phyloP scores from a whole-genome alignment of 2,329 filamentous ascomycete species.

The Hypoxylon sp. region DNA sequence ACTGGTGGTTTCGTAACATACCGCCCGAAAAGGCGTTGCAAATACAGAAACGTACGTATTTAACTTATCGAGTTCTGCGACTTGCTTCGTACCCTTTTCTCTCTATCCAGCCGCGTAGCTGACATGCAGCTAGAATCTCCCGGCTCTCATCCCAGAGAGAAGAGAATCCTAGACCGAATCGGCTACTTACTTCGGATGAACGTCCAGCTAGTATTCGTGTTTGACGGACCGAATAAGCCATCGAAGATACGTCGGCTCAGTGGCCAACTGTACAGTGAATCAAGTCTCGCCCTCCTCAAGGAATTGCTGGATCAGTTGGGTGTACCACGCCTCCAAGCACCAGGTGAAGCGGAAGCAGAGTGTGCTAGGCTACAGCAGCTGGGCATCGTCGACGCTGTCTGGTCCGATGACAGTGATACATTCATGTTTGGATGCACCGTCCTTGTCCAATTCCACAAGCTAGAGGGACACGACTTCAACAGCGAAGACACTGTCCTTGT shows the following conservation, averaged over 20 bases:
- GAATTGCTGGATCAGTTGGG: constrained; percentile 53
- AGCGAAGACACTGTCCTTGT: constrained; percentile 33
- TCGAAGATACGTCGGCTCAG: constrained; percentile 22
- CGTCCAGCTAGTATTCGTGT: constrained; percentile 64
- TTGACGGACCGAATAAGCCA: constrained; percentile 61
- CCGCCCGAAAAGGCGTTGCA: constrained; percentile 34
- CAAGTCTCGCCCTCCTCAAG: constrained; percentile 52
- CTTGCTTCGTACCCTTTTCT: background rate
- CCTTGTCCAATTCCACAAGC: constrained; percentile 50
- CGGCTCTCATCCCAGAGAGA: constrained; percentile 42
- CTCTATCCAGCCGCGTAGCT: background rate
- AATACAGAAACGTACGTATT: constrained; percentile 33
- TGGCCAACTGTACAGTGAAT: constrained; percentile 51
- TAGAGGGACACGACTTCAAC: constrained; percentile 37
- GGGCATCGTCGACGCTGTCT: constrained; percentile 61
- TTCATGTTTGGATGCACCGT: constrained; percentile 61
- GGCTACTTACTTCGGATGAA: constrained; percentile 57
- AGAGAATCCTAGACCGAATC: constrained; percentile 51
- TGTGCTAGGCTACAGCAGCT: constrained; percentile 58
- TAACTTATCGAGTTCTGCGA: constrained; percentile 21
- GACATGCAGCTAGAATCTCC: constrained; percentile 30
- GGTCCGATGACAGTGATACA: constrained; percentile 59
- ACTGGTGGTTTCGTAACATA: constrained; percentile 42
- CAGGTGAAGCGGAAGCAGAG: constrained; percentile 61
- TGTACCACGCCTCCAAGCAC: constrained; percentile 58